Percentiles rank a stretch among this genome's conserved stretches.
These are phyloP conservation scores for Salvia miltiorrhiza DNA, from an alignment of 257 asterid species.

Conservation along the genomic window DNA sequence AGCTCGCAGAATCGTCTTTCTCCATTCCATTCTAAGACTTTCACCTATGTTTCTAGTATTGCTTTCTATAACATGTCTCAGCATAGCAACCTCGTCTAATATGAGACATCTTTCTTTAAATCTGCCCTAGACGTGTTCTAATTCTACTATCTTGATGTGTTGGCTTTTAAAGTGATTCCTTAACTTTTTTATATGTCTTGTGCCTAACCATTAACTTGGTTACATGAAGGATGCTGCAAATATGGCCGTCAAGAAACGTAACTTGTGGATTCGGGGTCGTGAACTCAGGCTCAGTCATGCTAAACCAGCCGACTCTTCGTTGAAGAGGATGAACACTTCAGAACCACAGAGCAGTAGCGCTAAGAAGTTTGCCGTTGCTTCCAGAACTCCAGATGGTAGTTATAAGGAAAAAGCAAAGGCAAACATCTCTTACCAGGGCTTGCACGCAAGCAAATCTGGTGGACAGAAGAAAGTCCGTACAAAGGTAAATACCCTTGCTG, in stretches of 20 bases:
- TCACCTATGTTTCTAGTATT: background rate
- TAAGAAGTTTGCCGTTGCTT: constrained; percentile 32
- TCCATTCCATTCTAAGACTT: background rate
- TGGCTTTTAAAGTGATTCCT: background rate
- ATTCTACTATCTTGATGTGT: background rate
- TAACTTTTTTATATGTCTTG: background rate
- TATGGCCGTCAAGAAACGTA: constrained; percentile 38
- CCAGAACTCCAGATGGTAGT: constrained; percentile 36
- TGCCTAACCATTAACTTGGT: background rate
- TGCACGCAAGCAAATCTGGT: constrained; percentile 76
- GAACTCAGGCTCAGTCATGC: constrained; percentile 72
- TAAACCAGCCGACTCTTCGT: constrained; percentile 44
- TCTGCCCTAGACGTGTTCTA: background rate
- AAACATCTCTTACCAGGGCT: constrained; percentile 65
- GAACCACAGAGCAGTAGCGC: constrained; percentile 33
- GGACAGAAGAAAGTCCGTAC: constrained; percentile 50
- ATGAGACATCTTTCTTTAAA: background rate
- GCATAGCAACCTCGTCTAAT: background rate
- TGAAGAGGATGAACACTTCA: constrained; percentile 42
- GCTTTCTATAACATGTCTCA: background rate
- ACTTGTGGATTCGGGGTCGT: constrained; percentile 65
- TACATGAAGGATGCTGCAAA: constrained; percentile 71
- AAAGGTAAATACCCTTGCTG: constrained; percentile 14
- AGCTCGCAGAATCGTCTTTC: no score
- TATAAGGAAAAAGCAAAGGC: constrained; percentile 26